phyloP scores from a whole-genome alignment of 768 basidiomycete genomes.

The Dioszegia hungarica region DNA sequence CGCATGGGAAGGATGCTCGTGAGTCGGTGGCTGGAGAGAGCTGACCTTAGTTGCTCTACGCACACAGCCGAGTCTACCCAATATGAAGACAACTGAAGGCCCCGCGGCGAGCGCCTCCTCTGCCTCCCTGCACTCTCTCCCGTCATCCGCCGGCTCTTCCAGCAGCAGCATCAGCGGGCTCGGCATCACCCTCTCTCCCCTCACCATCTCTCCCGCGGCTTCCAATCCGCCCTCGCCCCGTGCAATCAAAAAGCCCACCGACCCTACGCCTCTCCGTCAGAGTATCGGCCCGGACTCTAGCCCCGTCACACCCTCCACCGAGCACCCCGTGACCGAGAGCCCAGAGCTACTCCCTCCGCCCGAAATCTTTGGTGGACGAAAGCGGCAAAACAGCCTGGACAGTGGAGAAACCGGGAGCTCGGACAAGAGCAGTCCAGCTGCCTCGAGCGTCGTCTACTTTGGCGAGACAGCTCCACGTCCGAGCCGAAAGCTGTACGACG shows the following conservation, averaged over 20 bases:
- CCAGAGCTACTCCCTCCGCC: conserved; percentile 4
- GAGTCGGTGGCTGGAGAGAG: not conserved
- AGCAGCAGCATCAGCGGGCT: not conserved
- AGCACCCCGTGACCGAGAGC: not conserved
- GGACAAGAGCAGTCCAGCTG: not conserved
- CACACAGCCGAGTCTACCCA: conserved; percentile 28
- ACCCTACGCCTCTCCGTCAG: conserved; percentile 35
- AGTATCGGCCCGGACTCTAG: conserved; percentile 7
- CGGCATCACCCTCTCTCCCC: conserved; percentile 6
- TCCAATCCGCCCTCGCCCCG: not conserved
- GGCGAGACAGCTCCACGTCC: too few relatives aligned
- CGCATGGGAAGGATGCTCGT: conserved; percentile 21
- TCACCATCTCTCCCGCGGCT: conserved; percentile 1
- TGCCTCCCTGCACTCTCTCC: conserved; percentile 4
- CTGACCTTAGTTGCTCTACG: not conserved
- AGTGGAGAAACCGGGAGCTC: not conserved
- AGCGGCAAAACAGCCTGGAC: not conserved
- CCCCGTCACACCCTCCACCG: not conserved
- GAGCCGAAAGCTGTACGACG: too few relatives aligned
- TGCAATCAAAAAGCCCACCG: conserved; percentile 24
- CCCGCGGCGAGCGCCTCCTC: conserved; percentile 9
- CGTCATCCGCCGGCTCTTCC: conserved; percentile 3
- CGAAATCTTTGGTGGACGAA: not conserved
- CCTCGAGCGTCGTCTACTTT: not conserved
- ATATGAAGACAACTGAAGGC: conserved; percentile 24